Base-by-base conservation (phyloP, 768 basidiomycete species). In the Suillus tomentosus region DNA sequence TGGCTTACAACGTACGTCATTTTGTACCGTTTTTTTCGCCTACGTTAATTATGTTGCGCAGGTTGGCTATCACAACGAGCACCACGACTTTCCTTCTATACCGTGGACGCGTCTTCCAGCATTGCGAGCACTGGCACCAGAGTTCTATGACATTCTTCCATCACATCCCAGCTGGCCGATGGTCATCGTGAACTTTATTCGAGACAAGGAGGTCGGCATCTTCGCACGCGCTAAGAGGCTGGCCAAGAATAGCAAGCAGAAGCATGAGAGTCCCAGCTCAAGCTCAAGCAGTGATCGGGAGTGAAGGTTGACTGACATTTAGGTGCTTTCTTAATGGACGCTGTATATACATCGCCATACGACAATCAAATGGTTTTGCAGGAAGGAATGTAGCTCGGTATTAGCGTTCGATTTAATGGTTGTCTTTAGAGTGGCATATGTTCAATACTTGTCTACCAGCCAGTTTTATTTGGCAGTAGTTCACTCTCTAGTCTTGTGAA, bases 51-150 rank as follows among this genome's bases (percentile, higher is more conserved):
- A 24, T 9, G 51, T 42, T 14, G 15, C 62, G 22, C 67, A 95
- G 93, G 94, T 98, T 68, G 97, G 97, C 45, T 99, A 98, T 74
- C 97, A 99, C 76, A 98, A 99, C 76, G 97, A 99, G 72, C 97
- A 99, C 77, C 97, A 99, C 78, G 97, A 99, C 78, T 99, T 99
- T 78, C 96, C 97, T 9, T 95, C 95, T 14, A 78, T 99, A 1
- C 85, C 97, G 1, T 99, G 97, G 97, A 98, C 96, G 19, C 87
- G 92, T 27, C 84, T 99, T 0, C 93, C 95, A 2, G 85, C 85
- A 6, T 86, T 99, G 24, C 87, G 89, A 37, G 82, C 83, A 2
- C 82, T 97, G 36, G 96, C 95, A 8, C 91, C 90, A 3, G 96
- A 99, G 75, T 95, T 91, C 73, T 99, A 99, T 78, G 92, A 94